phyloP scores from a whole-genome alignment of 306 rosid species.

The Trifolium dubium region DNA sequence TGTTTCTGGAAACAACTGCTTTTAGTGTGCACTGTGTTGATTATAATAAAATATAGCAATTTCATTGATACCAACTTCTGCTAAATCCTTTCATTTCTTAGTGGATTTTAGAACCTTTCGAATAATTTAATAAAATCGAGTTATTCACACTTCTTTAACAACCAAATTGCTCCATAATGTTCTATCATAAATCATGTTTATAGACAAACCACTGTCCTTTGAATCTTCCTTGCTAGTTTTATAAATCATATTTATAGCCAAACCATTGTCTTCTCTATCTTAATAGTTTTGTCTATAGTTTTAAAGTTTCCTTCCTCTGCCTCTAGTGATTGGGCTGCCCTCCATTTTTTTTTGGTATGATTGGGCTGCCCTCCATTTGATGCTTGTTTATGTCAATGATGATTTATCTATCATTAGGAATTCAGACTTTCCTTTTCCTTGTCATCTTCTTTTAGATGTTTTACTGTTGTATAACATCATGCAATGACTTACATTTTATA shows the following conservation, averaged over 20 bases:
- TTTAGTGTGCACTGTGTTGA: conserved; percentile 13
- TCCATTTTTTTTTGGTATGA: too few species aligned
- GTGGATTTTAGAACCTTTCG: conserved; percentile 13
- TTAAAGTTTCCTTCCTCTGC: background rate
- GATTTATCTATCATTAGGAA: background rate
- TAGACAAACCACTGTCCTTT: background rate
- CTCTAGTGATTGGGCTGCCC: background rate
- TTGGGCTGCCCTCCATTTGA: background rate
- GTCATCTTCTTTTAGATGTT: conserved; percentile 8
- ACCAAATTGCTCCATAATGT: background rate
- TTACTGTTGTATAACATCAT: background rate
- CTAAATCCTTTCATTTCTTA: conserved; percentile 13
- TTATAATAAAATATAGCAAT: conserved; percentile 26
- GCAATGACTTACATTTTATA: background rate
- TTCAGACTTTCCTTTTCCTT: background rate
- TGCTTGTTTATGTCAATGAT: background rate
- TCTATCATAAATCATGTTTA: background rate
- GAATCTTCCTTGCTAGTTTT: background rate
- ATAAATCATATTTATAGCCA: background rate
- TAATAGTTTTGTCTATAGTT: background rate
- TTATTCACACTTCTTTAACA: background rate
- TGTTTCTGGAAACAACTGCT: conserved; percentile 21
- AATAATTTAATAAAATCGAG: conserved; percentile 16
- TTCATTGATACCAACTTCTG: background rate
- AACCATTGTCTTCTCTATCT: background rate